Percentiles rank a stretch among this genome's conserved stretches.
phyloP scores from a whole-genome alignment of 768 basidiomycete genomes.

The Fibroporia radiculosa region DNA sequence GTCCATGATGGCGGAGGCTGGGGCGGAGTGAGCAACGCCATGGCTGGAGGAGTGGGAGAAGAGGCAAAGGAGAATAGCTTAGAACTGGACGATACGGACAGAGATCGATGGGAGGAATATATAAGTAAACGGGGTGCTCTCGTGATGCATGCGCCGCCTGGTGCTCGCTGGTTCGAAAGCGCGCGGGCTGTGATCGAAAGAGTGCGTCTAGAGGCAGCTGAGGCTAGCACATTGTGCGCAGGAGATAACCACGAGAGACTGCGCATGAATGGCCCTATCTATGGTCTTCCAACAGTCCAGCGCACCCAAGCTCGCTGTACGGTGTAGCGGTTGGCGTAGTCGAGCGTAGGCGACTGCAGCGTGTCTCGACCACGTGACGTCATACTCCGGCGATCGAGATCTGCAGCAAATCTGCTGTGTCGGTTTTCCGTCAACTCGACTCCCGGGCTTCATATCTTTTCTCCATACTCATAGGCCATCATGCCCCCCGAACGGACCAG shows the following conservation, averaged over 20 bases:
- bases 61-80: not conserved
- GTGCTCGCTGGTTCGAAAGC: not conserved
- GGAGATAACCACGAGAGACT: not conserved
- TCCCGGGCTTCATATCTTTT: too few species aligned
- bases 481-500: too few species aligned
- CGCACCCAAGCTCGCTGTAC: too few species aligned
- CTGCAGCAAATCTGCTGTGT: too few species aligned
- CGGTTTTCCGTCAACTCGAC: too few species aligned
- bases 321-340: too few species aligned
- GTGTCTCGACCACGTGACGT: too few species aligned
- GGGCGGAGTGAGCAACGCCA: slow-evolving; percentile 52
- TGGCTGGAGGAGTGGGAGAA: slow-evolving; percentile 10
- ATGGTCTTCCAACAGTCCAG: not conserved
- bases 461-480: too few species aligned
- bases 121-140: not conserved
- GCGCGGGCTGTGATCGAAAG: too few species aligned
- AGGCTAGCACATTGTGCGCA: not conserved
- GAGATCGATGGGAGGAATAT: not conserved
- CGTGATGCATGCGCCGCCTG: not conserved
- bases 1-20: slow-evolving; percentile 61
- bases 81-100: not conserved
- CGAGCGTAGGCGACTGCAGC: too few species aligned
- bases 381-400: too few species aligned
- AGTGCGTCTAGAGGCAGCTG: too few species aligned
- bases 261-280: not conserved